phyloP scores from a whole-genome alignment of 805 yeast genomes.

The Kuraishia hungarica region DNA sequence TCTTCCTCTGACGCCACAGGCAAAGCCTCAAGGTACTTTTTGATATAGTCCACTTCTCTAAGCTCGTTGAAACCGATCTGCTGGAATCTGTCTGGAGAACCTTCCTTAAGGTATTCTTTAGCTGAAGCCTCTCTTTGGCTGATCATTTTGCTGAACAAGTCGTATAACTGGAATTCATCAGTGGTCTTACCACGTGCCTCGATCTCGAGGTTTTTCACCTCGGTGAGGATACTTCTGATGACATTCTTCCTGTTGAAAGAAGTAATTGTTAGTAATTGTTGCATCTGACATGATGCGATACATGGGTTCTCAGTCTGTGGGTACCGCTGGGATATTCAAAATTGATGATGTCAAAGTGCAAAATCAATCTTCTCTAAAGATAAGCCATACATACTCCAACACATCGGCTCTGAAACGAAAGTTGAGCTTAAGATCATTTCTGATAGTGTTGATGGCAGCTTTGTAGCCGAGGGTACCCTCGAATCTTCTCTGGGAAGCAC shows the following conservation, averaged over 20 bases:
- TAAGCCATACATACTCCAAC: conserved; percentile 12
- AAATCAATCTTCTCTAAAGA: not conserved
- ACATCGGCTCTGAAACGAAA: conserved; percentile 25
- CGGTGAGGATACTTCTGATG: conserved; percentile 28
- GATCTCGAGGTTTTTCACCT: conserved; percentile 29
- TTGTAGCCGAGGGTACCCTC: conserved; percentile 20
- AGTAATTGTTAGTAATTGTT: not conserved
- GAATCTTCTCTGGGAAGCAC: conserved; percentile 9
- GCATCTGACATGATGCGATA: not conserved
- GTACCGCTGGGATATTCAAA: too few species aligned
- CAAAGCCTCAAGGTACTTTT: conserved; percentile 21
- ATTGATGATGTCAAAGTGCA: not conserved
- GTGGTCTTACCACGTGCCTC: conserved; percentile 17
- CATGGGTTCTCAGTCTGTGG: too few species aligned
- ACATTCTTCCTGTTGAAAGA: conserved; percentile 23
- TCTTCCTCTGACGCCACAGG: conserved; percentile 29
- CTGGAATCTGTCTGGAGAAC: conserved; percentile 31
- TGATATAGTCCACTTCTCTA: conserved; percentile 26
- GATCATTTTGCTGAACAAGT: conserved; percentile 26
- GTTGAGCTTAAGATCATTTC: conserved; percentile 24
- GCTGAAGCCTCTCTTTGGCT: conserved; percentile 32
- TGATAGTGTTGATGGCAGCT: conserved; percentile 15
- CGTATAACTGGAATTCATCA: conserved; percentile 23
- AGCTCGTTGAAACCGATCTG: conserved; percentile 28
- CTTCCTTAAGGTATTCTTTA: conserved; percentile 25